These are phyloP conservation scores for Lecanoromycetidae sp. DNA, from an alignment of 2,329 filamentous ascomycete species.

Conservation along the genomic window DNA sequence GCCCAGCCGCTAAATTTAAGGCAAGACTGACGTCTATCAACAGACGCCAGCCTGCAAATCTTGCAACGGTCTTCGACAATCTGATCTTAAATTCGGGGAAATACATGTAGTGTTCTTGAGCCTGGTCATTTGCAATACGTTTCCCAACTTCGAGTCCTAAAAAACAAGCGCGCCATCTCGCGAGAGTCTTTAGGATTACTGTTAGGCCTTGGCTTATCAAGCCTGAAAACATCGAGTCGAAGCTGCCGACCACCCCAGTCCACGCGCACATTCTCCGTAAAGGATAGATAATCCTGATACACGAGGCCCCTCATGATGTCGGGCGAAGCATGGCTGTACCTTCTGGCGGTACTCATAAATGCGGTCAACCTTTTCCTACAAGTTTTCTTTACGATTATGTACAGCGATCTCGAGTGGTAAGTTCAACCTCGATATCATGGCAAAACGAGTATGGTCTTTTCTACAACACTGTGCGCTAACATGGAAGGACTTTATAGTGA, in stretches of 20 bases:
- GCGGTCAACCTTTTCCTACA: slow-evolving; percentile 99
- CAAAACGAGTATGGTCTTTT: slow-evolving; percentile 10
- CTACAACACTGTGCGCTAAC: slow-evolving; percentile 6
- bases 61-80: neutral
- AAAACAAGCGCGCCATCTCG: neutral
- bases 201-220: slow-evolving; percentile 1
- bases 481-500: slow-evolving; percentile 48
- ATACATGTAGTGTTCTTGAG: neutral
- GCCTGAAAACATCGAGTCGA: neutral
- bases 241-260: neutral
- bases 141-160: neutral
- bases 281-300: neutral
- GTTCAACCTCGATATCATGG: slow-evolving; percentile 28
- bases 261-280: neutral
- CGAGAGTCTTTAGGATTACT: too few species aligned
- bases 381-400: slow-evolving; percentile 99
- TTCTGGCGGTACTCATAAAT: slow-evolving; percentile 96
- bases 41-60: neutral
- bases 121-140: neutral
- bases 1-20: neutral
- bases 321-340: slow-evolving; percentile 95
- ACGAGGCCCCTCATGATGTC: slow-evolving; percentile 54
- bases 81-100: too few species aligned
- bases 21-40: slow-evolving; percentile 1
- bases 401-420: slow-evolving; percentile 97